A percentile compares a stretch with the other conserved stretches of the same genome.
Evolutionary conservation across 441 rosid species (phyloP).

Genomic region (Mallotus japonicus): DNA sequence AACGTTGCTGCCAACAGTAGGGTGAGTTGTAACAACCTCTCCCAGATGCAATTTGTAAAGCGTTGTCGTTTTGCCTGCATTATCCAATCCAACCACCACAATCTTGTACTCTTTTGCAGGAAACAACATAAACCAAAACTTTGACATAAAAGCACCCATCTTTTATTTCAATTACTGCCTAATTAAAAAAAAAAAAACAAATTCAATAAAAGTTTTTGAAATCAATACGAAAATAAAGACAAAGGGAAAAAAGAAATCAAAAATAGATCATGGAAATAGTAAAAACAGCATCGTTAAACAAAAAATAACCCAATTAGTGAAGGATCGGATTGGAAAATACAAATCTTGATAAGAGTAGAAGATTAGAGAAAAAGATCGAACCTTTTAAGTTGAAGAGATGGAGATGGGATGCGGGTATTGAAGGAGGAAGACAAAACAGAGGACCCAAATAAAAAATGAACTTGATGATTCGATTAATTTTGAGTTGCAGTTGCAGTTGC

Average conservation of each 20-base stretch:
- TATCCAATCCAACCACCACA: constrained; percentile 93
- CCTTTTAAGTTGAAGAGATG: constrained; percentile 7
- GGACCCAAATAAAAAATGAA: not conserved
- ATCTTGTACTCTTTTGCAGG: constrained; percentile 98
- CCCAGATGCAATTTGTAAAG: constrained; percentile 93
- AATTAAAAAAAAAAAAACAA: not conserved
- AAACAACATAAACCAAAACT: constrained; percentile 96
- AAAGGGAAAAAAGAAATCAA: not conserved
- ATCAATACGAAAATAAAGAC: not conserved
- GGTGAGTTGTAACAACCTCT: constrained; percentile 98
- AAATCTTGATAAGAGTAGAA: not conserved
- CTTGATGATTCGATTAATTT: too few species aligned
- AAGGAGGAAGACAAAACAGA: not conserved
- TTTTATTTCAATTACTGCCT: constrained; percentile 17
- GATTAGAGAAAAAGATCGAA: constrained; percentile 5
- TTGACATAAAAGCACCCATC: constrained; percentile 85
- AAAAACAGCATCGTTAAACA: not conserved
- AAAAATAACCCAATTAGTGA: not conserved
- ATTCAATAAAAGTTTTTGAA: not conserved
- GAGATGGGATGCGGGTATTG: not conserved
- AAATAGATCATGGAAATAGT: not conserved
- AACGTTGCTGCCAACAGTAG: constrained; percentile 95
- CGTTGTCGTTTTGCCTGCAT: constrained; percentile 97
- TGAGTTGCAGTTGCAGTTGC: too few species aligned
- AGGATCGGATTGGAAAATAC: not conserved